phyloP scores from a whole-genome alignment of 345 rosid species.

The Heritiera littoralis region DNA sequence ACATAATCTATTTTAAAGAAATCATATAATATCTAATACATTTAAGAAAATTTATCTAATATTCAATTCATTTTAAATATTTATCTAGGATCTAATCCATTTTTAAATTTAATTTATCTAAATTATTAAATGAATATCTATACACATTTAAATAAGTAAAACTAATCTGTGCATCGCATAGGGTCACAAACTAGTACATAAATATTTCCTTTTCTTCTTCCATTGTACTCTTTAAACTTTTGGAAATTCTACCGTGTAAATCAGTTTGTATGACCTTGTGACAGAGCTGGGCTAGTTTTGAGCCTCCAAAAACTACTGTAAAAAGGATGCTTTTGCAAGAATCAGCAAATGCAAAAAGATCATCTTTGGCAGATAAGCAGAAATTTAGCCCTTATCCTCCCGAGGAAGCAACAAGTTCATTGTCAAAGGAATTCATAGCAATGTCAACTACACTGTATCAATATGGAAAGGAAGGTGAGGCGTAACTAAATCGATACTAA shows the following conservation, averaged over 20 bases:
- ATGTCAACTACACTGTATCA: constrained; percentile 40
- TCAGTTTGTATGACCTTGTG: constrained; percentile 28
- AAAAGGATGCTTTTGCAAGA: constrained; percentile 80
- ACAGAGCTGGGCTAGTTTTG: constrained; percentile 87
- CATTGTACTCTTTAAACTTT: neutral
- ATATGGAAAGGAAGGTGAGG: constrained; percentile 57
- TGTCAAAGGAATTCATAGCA: constrained; percentile 40
- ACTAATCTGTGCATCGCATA: no score
- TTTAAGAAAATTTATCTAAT: no score
- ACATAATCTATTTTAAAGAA: no score
- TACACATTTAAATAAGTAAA: no score
- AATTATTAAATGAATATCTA: no score
- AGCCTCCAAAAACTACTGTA: constrained; percentile 89
- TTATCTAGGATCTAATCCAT: no score
- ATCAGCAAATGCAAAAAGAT: constrained; percentile 40
- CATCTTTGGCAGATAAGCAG: constrained; percentile 38
- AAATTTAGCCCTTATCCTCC: constrained; percentile 29
- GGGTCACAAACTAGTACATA: no score
- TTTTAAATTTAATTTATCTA: no score
- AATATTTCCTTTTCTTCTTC: neutral
- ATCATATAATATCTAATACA: no score
- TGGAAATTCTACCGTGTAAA: neutral
- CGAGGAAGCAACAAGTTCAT: constrained; percentile 40
- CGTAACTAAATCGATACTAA: constrained; percentile 6
- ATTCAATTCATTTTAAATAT: no score